Evolutionary conservation across 306 rosid genomes (phyloP).

Genomic region (Alnus rubra): DNA sequence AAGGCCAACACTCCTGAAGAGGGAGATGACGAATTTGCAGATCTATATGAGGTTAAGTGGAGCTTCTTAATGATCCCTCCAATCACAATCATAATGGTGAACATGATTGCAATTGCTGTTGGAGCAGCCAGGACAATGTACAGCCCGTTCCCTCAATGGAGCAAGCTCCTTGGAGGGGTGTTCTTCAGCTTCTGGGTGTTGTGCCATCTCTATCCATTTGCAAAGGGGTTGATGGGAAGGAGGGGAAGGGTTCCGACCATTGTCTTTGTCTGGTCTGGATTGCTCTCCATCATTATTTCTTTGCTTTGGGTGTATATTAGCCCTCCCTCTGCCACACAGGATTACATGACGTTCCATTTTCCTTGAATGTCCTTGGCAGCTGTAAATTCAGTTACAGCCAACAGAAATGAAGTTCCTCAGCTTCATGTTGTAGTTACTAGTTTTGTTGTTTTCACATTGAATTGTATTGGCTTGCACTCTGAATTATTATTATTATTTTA

Average conservation of each 20-base stretch:
- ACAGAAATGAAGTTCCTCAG: constrained; percentile 31
- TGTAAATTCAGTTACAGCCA: background rate
- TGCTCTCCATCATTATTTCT: constrained; percentile 73
- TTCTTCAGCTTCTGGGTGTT: constrained; percentile 89
- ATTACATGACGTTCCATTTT: constrained; percentile 63
- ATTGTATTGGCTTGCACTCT: background rate
- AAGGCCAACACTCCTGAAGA: constrained; percentile 74
- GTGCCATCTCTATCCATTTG: constrained; percentile 81
- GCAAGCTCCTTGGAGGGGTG: constrained; percentile 78
- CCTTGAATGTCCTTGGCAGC: constrained; percentile 36
- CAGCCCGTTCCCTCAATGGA: constrained; percentile 85
- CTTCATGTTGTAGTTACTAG: constrained; percentile 31
- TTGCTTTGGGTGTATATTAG: constrained; percentile 80
- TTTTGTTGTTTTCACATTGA: background rate
- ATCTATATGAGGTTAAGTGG: constrained; percentile 77
- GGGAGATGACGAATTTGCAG: constrained; percentile 82
- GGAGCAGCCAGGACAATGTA: constrained; percentile 74
- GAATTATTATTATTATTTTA: constrained; percentile 12
- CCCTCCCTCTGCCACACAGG: constrained; percentile 67
- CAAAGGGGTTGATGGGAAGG: constrained; percentile 79
- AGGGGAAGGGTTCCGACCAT: constrained; percentile 82
- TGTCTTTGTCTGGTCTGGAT: constrained; percentile 80
- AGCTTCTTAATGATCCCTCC: constrained; percentile 91
- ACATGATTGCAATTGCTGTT: constrained; percentile 70
- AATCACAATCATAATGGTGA: constrained; percentile 82